Evolutionary conservation across 2,329 filamentous ascomycete species (phyloP), one percentile per base, ranked within the genome.

Genomic region (Curvularia sp.): DNA sequence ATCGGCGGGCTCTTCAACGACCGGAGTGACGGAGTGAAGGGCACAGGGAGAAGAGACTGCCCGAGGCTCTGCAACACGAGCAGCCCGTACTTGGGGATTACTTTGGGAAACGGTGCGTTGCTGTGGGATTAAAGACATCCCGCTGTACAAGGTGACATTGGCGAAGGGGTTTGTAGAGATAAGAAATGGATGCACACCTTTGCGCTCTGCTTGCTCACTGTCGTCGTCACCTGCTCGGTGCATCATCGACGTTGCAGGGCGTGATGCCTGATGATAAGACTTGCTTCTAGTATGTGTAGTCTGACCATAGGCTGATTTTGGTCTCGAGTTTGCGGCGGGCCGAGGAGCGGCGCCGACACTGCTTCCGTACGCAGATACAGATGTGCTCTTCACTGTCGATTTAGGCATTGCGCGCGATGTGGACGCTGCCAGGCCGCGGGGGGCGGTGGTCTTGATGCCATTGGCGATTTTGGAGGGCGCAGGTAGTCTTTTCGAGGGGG

Each of bases 311-410:
- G 34, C 86, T 80, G 6, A 84, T 81, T 60, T 81, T 53, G 85
- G 83, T 28, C 73, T 80, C 42, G 46, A 30, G 77, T 58, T 77
- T 68, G 79, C 75, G 21, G 42, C 56, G 13, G 84, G 80, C 63
- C 86, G 83, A 18, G 74, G 66, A 13, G 80, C 81, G 12, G 83
- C 80, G 1, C 87, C 86, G 27, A 87, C 74, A 67, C 71, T 74
- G 60, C 81, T 84, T 13, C 84, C 81, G 61, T 87, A 87, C 60
- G 79, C 81, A 61, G 78, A 53, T 8, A 81, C 52, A 79, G 78
- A 48, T 79, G 78, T 47, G 75, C 77, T 67, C 77, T 76, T 69
- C 79, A 77, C 60, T 53, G 82, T 79, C 32, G 78, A 74, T 55
- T 72, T 74, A 54, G 77, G 76, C 55, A 72, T 75, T 55, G 78